Evolutionary conservation across 768 basidiomycete species (phyloP).

Genomic region (Baorangia bicolor): DNA sequence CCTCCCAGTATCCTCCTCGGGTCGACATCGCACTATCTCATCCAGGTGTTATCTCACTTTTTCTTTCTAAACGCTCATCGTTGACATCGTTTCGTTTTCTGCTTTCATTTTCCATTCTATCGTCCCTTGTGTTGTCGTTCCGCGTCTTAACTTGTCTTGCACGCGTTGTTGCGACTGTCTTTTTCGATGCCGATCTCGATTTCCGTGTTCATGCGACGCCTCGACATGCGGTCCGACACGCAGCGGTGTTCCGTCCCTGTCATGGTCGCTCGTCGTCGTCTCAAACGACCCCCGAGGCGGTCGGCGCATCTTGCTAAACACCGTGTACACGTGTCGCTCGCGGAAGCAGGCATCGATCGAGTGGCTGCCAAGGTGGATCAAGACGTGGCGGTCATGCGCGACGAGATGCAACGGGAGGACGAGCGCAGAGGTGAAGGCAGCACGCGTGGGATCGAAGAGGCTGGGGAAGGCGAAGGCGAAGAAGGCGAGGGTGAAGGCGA

Average conservation of each 20-base stretch:
- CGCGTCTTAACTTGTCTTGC: not conserved
- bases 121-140: not conserved
- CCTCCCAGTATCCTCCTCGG: constrained; percentile 78
- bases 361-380: constrained; percentile 83
- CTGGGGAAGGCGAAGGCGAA: constrained; percentile 26
- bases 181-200: not conserved
- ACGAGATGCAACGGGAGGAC: constrained; percentile 72
- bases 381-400: constrained; percentile 78
- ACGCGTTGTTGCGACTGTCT: not conserved
- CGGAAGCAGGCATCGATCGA: constrained; percentile 83
- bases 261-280: constrained; percentile 91
- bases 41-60: constrained; percentile 51
- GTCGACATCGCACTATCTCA: constrained; percentile 92
- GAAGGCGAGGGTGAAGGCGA: constrained; percentile 22
- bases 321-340: constrained; percentile 80
- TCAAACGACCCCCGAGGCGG: constrained; percentile 82
- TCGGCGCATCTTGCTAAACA: constrained; percentile 80
- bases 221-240: not conserved
- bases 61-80: not conserved
- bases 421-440: constrained; percentile 31
- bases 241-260: constrained; percentile 94
- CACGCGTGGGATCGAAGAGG: constrained; percentile 19
- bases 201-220: not conserved
- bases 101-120: not conserved
- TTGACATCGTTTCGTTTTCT: not conserved